Evolutionary conservation across 306 rosid species (phyloP), one percentile per base, ranked within the genome.

Genomic region (Glycine tomentella): DNA sequence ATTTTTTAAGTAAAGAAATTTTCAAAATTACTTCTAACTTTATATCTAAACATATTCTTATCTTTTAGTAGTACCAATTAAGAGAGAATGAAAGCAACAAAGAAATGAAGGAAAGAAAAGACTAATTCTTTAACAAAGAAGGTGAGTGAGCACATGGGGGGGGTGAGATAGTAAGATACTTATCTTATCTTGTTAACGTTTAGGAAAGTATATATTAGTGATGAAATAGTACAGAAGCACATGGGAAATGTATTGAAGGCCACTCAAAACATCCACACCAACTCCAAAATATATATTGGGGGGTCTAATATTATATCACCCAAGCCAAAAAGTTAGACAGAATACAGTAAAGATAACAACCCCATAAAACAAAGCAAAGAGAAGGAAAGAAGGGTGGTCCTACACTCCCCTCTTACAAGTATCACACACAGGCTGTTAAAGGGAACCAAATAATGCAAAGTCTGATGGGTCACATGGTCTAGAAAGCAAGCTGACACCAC

Each of bases 361-460:
- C 80, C 80, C 73, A 82, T 62, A 77, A 25, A 82, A 58, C 82
- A 78, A 80, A 83, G 84, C 70, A 77, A 25, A 78, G 73, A 84
- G 79, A 77, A 59, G 78, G 17, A 58, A 49, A 25, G 2, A 58
- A 63, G 16, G 3, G 77, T 89, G 90, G 95, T 83, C 91, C 93
- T 83, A 81, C 93, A 72, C 56, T 62, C 75, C 74, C 70, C 77
- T 77, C 87, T 42, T 73, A 79, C 83, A 61, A 62, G 63, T 81
- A 83, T 87, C 83, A 83, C 87, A 84, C 90, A 92, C 89, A 89
- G 95, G 88, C 93, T 89, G 92, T 89, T 87, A 90, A 89, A 90
- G 82, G 87, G 82, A 76, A 78, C 78, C 78, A 87, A 88, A 93
- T 87, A 88, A 90, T 88, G 88, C 90, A 69, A 81, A 89, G 81